Conservation (phyloP, 495 filamentous ascomycete genomes). For the Penicillium goetzii region DNA sequence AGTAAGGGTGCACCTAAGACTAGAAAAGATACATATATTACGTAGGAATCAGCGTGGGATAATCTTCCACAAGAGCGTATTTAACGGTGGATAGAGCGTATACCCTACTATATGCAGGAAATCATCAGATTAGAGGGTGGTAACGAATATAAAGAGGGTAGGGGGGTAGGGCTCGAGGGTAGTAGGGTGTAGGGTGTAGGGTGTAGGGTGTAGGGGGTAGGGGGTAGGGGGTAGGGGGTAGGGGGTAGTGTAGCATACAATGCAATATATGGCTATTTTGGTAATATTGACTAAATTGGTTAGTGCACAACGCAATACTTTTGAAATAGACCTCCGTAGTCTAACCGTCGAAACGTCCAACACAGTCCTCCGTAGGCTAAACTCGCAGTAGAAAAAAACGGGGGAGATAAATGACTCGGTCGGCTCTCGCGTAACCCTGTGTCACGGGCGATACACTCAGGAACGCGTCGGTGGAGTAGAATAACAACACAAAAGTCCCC, state of each 20-base stretch:
- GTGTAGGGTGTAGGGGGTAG: too few relatives aligned
- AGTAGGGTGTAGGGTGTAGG: too few relatives aligned
- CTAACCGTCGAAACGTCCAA: background rate
- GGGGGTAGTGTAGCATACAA: too few relatives aligned
- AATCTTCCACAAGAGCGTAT: background rate
- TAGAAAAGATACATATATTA: background rate
- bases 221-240: too few relatives aligned
- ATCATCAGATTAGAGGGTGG: background rate
- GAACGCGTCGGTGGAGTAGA: slow-evolving; percentile 28
- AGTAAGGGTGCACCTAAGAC: background rate
- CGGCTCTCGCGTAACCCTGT: slow-evolving; percentile 14
- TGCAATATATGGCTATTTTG: too few relatives aligned
- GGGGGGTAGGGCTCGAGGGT: too few relatives aligned
- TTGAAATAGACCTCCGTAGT: too few relatives aligned
- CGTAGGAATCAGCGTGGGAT: background rate
- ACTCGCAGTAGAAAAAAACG: background rate
- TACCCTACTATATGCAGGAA: background rate
- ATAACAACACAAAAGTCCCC: slow-evolving; percentile 18
- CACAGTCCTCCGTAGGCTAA: background rate
- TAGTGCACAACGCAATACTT: too few relatives aligned
- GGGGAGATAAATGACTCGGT: background rate
- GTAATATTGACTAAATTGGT: too few relatives aligned
- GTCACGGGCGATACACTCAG: slow-evolving; percentile 17
- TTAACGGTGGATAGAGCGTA: background rate
- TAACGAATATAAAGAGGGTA: background rate